phyloP scores from a whole-genome alignment of 2,329 filamentous ascomycete genomes.

The Chalaropsis thielavioides region DNA sequence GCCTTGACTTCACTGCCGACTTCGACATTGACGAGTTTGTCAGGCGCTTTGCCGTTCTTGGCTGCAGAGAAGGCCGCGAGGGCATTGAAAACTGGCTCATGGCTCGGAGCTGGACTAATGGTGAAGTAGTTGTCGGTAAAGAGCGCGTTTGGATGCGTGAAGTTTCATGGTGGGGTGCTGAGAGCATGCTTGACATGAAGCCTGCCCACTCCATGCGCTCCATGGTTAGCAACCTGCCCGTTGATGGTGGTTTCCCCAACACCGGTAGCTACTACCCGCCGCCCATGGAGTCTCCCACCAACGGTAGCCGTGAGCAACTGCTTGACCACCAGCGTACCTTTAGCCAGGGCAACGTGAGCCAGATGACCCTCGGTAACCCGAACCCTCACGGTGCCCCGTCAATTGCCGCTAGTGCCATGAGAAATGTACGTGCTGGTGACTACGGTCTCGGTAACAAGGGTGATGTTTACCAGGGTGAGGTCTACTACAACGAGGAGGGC shows the following conservation, averaged over 20 bases:
- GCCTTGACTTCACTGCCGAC: constrained; percentile 89
- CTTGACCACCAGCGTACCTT: constrained; percentile 41
- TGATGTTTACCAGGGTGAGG: constrained; percentile 57
- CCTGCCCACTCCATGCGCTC: constrained; percentile 35
- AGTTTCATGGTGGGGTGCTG: constrained; percentile 91
- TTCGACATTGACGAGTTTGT: constrained; percentile 91
- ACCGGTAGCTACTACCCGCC: constrained; percentile 57
- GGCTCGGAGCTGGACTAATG: constrained; percentile 95
- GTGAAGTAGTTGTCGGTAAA: constrained; percentile 78
- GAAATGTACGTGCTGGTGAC: constrained; percentile 52
- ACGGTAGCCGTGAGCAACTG: constrained; percentile 60
- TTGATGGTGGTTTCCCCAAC: constrained; percentile 57
- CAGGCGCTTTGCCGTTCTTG: constrained; percentile 65
- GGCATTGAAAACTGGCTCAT: constrained; percentile 90
- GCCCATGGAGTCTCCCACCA: constrained; percentile 44
- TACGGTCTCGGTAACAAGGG: constrained; percentile 83
- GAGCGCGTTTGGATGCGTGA: constrained; percentile 96
- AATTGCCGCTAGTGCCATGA: constrained; percentile 42
- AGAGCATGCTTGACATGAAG: constrained; percentile 87
- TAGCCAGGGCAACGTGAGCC: constrained; percentile 42
- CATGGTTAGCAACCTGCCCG: constrained; percentile 20
- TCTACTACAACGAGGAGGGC: constrained; percentile 59
- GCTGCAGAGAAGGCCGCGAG: constrained; percentile 79
- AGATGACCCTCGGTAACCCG: constrained; percentile 34
- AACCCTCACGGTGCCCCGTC: constrained; percentile 35